Percentiles rank a stretch among this genome's conserved stretches.
These are phyloP conservation scores for Halenospora varia DNA, from an alignment of 495 filamentous ascomycete species.

Conservation along the genomic window DNA sequence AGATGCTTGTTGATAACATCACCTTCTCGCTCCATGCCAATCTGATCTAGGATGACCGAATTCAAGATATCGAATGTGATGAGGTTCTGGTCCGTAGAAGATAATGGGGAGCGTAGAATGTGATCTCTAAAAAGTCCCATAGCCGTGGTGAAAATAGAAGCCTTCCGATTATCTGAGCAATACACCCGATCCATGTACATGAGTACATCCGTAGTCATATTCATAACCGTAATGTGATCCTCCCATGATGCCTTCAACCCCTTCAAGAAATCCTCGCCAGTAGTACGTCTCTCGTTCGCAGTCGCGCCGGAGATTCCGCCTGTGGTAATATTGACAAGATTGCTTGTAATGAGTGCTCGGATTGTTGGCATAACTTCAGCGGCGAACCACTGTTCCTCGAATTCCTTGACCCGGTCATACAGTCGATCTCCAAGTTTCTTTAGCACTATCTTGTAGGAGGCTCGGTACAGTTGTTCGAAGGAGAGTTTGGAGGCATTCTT, in stretches of 20 bases:
- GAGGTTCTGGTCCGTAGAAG: conserved; percentile 38
- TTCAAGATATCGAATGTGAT: conserved; percentile 67
- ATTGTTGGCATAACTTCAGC: conserved; percentile 62
- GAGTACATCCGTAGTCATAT: conserved; percentile 94
- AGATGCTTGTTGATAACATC: conserved; percentile 83
- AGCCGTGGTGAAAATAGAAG: conserved; percentile 74
- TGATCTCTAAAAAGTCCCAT: conserved; percentile 87
- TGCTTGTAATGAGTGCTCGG: conserved; percentile 54
- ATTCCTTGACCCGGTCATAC: conserved; percentile 71
- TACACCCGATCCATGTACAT: conserved; percentile 98
- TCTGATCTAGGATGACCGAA: conserved; percentile 81
- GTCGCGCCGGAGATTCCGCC: conserved; percentile 50
- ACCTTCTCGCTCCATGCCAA: conserved; percentile 86
- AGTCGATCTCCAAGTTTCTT: conserved; percentile 82
- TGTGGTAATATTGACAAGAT: conserved; percentile 45
- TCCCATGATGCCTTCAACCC: conserved; percentile 76
- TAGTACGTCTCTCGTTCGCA: conserved; percentile 67
- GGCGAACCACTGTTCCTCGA: conserved; percentile 77
- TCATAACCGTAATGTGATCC: conserved; percentile 88
- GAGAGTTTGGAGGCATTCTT: conserved; percentile 88
- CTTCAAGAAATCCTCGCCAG: conserved; percentile 79
- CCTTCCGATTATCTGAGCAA: conserved; percentile 63
- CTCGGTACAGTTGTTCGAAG: conserved; percentile 94
- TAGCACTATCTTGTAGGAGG: conserved; percentile 92
- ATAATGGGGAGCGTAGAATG: conserved; percentile 51